A percentile compares a stretch with the other conserved stretches of the same genome.
Conservation (phyloP, 1,139 yeast species). For the Suhomyces anneliseae region DNA sequence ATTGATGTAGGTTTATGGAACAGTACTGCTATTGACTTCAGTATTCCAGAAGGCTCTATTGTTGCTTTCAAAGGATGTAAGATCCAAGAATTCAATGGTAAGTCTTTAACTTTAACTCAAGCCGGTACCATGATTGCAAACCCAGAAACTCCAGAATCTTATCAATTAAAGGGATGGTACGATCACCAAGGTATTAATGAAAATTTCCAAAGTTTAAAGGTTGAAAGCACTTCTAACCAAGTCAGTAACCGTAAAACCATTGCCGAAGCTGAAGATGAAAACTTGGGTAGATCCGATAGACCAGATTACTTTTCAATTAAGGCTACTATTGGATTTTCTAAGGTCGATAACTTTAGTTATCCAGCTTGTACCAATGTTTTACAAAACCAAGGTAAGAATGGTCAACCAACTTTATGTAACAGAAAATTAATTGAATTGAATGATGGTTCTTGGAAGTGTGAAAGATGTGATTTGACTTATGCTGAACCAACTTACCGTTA, state of each 20-base stretch:
- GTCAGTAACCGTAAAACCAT: conserved; percentile 62
- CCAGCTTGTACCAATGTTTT: conserved; percentile 79
- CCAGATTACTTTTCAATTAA: conserved; percentile 77
- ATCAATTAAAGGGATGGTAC: conserved; percentile 90
- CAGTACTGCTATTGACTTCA: conserved; percentile 76
- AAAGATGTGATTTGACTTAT: conserved; percentile 74
- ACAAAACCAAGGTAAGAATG: conserved; percentile 19
- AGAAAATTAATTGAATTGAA: conserved; percentile 76
- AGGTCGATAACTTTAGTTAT: conserved; percentile 76
- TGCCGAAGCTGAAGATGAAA: conserved; percentile 63
- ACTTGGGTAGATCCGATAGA: conserved; percentile 67
- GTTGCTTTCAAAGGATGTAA: conserved; percentile 89
- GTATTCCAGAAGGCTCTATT: conserved; percentile 76
- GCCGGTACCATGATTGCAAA: conserved; percentile 73
- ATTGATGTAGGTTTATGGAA: conserved; percentile 90
- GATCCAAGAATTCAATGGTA: conserved; percentile 86
- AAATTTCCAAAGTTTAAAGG: conserved; percentile 61
- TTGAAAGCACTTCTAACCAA: conserved; percentile 34
- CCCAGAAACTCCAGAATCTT: conserved; percentile 90
- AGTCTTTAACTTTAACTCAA: conserved; percentile 77
- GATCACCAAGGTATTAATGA: conserved; percentile 72
- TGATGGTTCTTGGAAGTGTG: conserved; percentile 90
- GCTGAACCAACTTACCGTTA: conserved; percentile 76
- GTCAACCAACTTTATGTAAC: conserved; percentile 55
- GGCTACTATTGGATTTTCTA: conserved; percentile 71